Evolutionary conservation across 805 yeast genomes (phyloP).

Genomic region (Kodamaea kaohsiungensis): DNA sequence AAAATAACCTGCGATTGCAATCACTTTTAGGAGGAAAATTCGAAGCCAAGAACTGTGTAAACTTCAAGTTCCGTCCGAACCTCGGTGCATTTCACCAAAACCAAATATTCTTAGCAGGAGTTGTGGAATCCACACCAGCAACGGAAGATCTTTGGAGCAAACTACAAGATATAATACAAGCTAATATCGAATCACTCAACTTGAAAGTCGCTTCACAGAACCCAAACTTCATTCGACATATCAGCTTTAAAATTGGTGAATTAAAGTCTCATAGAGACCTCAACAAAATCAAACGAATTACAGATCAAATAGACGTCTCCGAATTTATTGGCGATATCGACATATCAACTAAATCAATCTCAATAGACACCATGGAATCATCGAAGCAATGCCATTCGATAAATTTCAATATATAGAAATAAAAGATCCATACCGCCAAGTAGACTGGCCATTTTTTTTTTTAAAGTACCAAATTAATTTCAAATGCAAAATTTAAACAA

Average conservation of each 20-base stretch:
- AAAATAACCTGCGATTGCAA: slow-evolving; percentile 1
- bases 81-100: background rate
- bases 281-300: background rate
- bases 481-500: background rate
- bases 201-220: background rate
- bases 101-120: slow-evolving; percentile 16
- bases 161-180: slow-evolving; percentile 11
- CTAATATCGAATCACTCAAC: slow-evolving; percentile 12
- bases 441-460: background rate
- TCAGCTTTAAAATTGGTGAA: background rate
- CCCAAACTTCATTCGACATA: background rate
- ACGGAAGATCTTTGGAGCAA: slow-evolving; percentile 11
- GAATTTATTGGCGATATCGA: slow-evolving; percentile 4
- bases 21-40: slow-evolving; percentile 4
- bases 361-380: background rate
- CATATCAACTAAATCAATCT: background rate
- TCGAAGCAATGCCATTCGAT: background rate
- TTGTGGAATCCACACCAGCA: slow-evolving; percentile 4
- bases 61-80: slow-evolving; percentile 2
- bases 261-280: background rate
- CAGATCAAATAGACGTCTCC: slow-evolving; percentile 5
- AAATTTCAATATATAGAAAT: background rate
- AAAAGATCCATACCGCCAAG: slow-evolving; percentile 4
- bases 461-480: background rate
- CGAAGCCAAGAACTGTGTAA: slow-evolving; percentile 1